Conservation (phyloP, 495 filamentous ascomycete genomes). For the Xylaria telfairii region DNA sequence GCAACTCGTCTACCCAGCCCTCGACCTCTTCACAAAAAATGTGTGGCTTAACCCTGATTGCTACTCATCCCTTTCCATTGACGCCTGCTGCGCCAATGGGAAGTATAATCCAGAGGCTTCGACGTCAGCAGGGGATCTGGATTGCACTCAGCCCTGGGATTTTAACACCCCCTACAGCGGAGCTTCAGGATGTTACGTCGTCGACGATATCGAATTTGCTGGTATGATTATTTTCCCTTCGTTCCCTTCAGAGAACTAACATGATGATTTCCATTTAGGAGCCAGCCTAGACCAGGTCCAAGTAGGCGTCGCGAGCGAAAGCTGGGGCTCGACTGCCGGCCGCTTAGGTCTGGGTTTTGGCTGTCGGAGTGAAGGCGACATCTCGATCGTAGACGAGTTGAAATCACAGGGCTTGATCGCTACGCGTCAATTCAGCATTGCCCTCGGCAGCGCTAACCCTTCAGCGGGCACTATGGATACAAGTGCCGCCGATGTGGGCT, state of each 20-base stretch:
- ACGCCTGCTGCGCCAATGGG: slow-evolving; percentile 20
- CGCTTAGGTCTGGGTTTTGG: slow-evolving; percentile 26
- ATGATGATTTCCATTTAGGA: background rate
- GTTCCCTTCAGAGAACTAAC: background rate
- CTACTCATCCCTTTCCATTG: background rate
- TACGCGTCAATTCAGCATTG: slow-evolving; percentile 25
- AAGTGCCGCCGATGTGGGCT: slow-evolving; percentile 3
- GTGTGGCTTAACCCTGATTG: slow-evolving; percentile 26
- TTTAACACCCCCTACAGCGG: slow-evolving; percentile 4
- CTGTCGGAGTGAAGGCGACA: background rate
- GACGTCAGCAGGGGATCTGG: background rate
- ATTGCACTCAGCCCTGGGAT: slow-evolving; percentile 8
- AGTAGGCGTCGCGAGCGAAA: slow-evolving; percentile 21
- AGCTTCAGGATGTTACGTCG: slow-evolving; percentile 17
- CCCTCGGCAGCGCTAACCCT: slow-evolving; percentile 18
- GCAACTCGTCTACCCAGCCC: slow-evolving; percentile 18
- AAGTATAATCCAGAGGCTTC: slow-evolving; percentile 18
- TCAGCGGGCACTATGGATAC: background rate
- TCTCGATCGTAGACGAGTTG: slow-evolving; percentile 11
- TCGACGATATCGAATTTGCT: slow-evolving; percentile 14
- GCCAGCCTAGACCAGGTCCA: background rate
- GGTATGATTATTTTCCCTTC: background rate
- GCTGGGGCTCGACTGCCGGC: slow-evolving; percentile 18
- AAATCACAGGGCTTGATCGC: slow-evolving; percentile 17
- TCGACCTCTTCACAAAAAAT: slow-evolving; percentile 21